These are phyloP conservation scores for Skeletonema costatum DNA, from an alignment of 108 stramenopile species.

Conservation along the genomic window DNA sequence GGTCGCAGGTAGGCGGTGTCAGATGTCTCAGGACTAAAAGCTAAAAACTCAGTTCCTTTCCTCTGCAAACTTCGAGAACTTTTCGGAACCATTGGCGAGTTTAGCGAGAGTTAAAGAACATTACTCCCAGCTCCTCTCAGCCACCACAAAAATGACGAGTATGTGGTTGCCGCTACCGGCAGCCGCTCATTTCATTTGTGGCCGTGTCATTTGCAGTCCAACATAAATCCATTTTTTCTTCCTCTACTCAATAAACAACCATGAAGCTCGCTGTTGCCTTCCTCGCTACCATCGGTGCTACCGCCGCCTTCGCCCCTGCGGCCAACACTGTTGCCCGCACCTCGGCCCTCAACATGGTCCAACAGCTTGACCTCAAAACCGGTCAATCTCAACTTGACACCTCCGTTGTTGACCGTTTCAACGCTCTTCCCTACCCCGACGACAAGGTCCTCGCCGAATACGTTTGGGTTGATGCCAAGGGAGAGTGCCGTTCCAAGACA, in stretches of 20 bases:
- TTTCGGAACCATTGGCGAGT: too few species aligned
- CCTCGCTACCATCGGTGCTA: background rate
- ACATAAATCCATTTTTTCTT: background rate
- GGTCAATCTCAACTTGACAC: constrained; percentile 79
- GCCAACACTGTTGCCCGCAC: constrained; percentile 3
- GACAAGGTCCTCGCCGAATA: constrained; percentile 87
- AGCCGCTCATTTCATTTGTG: background rate
- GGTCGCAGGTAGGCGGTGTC: too few species aligned
- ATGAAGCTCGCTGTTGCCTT: background rate
- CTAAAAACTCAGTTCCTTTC: too few species aligned
- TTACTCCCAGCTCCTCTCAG: too few species aligned
- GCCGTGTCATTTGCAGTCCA: background rate
- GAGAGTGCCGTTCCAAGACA: constrained; percentile 87
- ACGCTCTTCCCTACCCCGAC: constrained; percentile 64
- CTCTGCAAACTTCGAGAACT: too few species aligned
- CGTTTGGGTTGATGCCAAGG: constrained; percentile 92
- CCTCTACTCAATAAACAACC: background rate
- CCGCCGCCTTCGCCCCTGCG: background rate
- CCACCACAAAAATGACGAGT: background rate
- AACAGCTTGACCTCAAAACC: constrained; percentile 44
- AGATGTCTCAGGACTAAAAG: too few species aligned
- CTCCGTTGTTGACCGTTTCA: constrained; percentile 66
- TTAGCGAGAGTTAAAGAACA: too few species aligned
- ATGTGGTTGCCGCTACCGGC: background rate
- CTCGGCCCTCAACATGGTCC: constrained; percentile 25